These are phyloP conservation scores for Pleurotus salmoneostramineus DNA, from an alignment of 768 basidiomycete genomes.

Conservation along the genomic window DNA sequence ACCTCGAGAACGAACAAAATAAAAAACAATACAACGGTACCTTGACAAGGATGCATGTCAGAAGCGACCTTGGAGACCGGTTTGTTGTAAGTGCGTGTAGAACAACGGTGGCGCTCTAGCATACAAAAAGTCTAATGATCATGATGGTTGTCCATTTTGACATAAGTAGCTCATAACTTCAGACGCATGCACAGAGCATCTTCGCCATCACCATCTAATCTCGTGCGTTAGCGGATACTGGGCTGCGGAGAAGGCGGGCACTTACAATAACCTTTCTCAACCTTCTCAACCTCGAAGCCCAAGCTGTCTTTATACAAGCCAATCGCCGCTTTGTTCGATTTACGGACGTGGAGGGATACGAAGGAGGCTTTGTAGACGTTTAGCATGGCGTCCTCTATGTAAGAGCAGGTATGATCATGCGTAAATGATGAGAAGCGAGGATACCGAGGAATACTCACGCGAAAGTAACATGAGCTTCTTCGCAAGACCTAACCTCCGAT, in stretches of 20 bases:
- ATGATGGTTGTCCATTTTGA: no score
- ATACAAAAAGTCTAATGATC: no score
- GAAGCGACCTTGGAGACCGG: no score
- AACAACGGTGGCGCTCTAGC: no score
- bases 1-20: no score
- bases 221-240: constrained; percentile 2
- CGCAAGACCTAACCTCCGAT: constrained; percentile 87
- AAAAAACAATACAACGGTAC: no score
- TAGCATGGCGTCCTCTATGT: constrained; percentile 90
- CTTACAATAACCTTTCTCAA: constrained; percentile 92
- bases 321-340: constrained; percentile 92
- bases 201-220: constrained; percentile 82
- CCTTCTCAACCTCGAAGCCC: constrained; percentile 81
- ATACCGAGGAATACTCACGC: constrained; percentile 48
- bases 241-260: constrained; percentile 12
- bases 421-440: not conserved
- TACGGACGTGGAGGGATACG: constrained; percentile 88
- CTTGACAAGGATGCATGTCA: no score
- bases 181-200: constrained; percentile 84
- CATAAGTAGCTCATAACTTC: constrained; percentile 3
- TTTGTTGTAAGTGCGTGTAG: no score
- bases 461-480: constrained; percentile 93
- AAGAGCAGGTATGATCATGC: not conserved
- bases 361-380: constrained; percentile 80
- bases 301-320: constrained; percentile 84